Evolutionary conservation across 2,329 filamentous ascomycete species (phyloP).

Genomic region (Phymatotrichopsis omnivora): DNA sequence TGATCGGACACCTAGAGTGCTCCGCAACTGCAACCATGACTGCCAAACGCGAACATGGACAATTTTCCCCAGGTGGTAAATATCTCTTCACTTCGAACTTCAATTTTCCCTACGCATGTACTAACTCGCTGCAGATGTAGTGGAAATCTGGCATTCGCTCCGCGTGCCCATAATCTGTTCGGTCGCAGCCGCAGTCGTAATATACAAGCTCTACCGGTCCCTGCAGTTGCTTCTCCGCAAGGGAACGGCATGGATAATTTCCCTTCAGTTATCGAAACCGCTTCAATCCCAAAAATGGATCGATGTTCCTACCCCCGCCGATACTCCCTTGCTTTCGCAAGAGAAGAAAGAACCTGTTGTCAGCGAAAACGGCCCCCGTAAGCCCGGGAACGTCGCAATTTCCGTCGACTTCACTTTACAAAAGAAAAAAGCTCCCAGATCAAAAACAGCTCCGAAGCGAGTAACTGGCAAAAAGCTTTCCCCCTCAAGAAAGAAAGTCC

Average conservation of each 20-base stretch:
- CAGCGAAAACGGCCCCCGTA: not conserved
- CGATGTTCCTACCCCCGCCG: conserved; percentile 2
- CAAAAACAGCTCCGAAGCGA: conserved; percentile 35
- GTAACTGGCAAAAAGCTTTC: conserved; percentile 30
- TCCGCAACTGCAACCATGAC: too few species aligned
- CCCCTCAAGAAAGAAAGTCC: conserved; percentile 22
- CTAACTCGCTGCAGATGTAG: conserved; percentile 32
- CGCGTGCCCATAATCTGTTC: conserved; percentile 40
- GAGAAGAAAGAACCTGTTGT: not conserved
- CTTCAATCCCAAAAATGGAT: conserved; percentile 28
- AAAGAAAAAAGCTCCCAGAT: too few species aligned
- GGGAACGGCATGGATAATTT: conserved; percentile 19
- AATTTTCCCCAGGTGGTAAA: too few species aligned
- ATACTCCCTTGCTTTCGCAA: too few species aligned
- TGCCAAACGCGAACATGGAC: too few species aligned
- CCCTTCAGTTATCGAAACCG: conserved; percentile 7
- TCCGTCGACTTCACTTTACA: too few species aligned
- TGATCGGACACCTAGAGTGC: too few species aligned
- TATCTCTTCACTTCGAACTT: too few species aligned
- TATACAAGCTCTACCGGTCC: conserved; percentile 22
- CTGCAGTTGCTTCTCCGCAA: conserved; percentile 19
- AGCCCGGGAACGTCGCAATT: not conserved
- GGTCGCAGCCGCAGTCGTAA: conserved; percentile 35
- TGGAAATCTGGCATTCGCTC: conserved; percentile 41
- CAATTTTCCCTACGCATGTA: not conserved